Conservation (phyloP, 352 stramenopile genomes). For the Aphanomyces astaci region DNA sequence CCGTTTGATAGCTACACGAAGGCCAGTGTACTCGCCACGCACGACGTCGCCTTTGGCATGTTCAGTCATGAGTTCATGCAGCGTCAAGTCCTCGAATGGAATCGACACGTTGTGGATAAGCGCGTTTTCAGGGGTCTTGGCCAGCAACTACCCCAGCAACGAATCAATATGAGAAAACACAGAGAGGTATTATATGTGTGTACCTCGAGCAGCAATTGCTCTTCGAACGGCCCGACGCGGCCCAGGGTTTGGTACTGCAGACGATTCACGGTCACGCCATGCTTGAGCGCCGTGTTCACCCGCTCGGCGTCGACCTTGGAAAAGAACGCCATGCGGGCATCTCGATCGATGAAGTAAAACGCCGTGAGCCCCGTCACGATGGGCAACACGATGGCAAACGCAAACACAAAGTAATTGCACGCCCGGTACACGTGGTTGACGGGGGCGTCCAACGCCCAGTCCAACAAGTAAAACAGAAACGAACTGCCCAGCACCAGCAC, state of each 20-base stretch:
- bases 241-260: constrained; percentile 58
- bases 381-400: constrained; percentile 54
- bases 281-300: constrained; percentile 74
- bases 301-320: constrained; percentile 66
- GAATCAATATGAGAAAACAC: too few relatives aligned
- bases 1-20: constrained; percentile 67
- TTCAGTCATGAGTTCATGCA: constrained; percentile 69
- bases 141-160: constrained; percentile 13
- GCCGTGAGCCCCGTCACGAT: constrained; percentile 56
- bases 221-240: constrained; percentile 26
- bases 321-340: constrained; percentile 54
- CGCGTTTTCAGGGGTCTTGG: constrained; percentile 7
- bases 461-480: constrained; percentile 42
- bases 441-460: constrained; percentile 37
- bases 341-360: constrained; percentile 70
- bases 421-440: constrained; percentile 44
- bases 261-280: constrained; percentile 67
- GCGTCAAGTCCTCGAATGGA: constrained; percentile 59
- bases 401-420: constrained; percentile 51
- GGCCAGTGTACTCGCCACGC: constrained; percentile 67
- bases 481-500: constrained; percentile 40
- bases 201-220: constrained; percentile 53
- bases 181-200: not conserved
- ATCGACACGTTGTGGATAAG: constrained; percentile 33
- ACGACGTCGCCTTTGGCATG: constrained; percentile 56